Evolutionary conservation across 352 stramenopile species (phyloP).

Genomic region (Thalassiosira livingstoniorum): DNA sequence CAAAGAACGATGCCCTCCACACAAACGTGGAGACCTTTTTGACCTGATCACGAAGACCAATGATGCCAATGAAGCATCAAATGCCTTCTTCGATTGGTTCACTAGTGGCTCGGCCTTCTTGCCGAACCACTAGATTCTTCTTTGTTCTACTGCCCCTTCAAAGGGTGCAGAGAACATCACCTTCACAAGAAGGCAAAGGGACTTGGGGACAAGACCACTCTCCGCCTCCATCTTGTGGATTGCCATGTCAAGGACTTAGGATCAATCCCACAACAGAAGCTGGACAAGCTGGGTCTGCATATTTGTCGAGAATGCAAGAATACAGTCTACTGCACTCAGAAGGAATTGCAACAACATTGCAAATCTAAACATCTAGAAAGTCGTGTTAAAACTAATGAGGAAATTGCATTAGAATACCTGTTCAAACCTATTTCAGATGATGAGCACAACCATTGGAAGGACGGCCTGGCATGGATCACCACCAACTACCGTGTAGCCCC

Average conservation of each 20-base stretch:
- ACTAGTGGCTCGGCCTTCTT: no score
- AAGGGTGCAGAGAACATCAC: neutral
- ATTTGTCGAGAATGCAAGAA: no score
- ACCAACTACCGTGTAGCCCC: neutral
- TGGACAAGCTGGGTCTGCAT: neutral
- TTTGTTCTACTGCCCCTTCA: neutral
- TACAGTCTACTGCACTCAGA: neutral
- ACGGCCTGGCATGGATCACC: neutral
- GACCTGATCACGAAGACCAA: no score
- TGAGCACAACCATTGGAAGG: no score
- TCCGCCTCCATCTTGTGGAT: neutral
- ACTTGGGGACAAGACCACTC: neutral
- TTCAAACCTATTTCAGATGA: neutral
- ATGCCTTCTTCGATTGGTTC: no score
- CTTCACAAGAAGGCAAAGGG: neutral
- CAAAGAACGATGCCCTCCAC: no score
- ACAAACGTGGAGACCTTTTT: no score
- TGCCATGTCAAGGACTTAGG: neutral
- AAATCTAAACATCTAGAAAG: conserved; percentile 1
- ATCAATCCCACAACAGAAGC: neutral
- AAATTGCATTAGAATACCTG: neutral
- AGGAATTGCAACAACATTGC: conserved; percentile 3
- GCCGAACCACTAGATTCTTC: no score
- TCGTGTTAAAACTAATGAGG: neutral
- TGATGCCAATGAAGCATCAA: no score